These are phyloP conservation scores for Mycena polygramma DNA, from an alignment of 768 basidiomycete species.

Conservation along the genomic window DNA sequence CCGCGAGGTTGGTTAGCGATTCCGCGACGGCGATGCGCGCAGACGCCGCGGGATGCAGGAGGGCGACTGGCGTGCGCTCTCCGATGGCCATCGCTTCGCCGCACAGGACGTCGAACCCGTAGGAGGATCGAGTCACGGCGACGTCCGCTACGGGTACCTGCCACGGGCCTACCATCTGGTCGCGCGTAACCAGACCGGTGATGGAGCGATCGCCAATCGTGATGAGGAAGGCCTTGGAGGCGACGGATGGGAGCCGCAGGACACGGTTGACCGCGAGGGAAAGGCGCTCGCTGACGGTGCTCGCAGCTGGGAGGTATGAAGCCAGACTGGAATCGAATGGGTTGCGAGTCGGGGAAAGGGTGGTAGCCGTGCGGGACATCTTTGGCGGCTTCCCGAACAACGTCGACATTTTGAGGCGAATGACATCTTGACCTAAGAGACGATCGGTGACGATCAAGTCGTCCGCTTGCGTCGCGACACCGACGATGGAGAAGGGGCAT, in stretches of 20 bases:
- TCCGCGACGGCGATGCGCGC: slow-evolving; percentile 98
- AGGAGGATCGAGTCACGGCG: slow-evolving; percentile 94
- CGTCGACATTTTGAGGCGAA: slow-evolving; percentile 93
- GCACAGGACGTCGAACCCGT: slow-evolving; percentile 85
- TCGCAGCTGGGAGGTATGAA: slow-evolving; percentile 68
- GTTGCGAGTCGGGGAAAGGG: slow-evolving; percentile 52
- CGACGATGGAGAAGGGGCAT: slow-evolving; percentile 94
- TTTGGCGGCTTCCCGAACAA: slow-evolving; percentile 97
- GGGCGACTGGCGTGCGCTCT: slow-evolving; percentile 93
- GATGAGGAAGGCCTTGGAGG: slow-evolving; percentile 96
- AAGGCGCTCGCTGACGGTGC: slow-evolving; percentile 62
- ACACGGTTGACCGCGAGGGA: slow-evolving; percentile 81
- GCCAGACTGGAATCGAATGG: slow-evolving; percentile 81
- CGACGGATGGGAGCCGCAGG: slow-evolving; percentile 91
- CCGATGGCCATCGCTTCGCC: slow-evolving; percentile 99
- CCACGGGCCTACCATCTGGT: slow-evolving; percentile 99
- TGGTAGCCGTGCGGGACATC: slow-evolving; percentile 82
- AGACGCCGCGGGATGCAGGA: slow-evolving; percentile 89
- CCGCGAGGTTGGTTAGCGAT: slow-evolving; percentile 90
- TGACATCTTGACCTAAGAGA: slow-evolving; percentile 81
- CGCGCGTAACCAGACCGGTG: slow-evolving; percentile 93
- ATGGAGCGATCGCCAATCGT: slow-evolving; percentile 97
- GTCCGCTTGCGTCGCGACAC: slow-evolving; percentile 84
- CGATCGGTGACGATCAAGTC: slow-evolving; percentile 92
- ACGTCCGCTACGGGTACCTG: slow-evolving; percentile 98